These are phyloP conservation scores for Tripterygium wilfordii DNA, from an alignment of 177 flowering plant species.

Conservation along the genomic window DNA sequence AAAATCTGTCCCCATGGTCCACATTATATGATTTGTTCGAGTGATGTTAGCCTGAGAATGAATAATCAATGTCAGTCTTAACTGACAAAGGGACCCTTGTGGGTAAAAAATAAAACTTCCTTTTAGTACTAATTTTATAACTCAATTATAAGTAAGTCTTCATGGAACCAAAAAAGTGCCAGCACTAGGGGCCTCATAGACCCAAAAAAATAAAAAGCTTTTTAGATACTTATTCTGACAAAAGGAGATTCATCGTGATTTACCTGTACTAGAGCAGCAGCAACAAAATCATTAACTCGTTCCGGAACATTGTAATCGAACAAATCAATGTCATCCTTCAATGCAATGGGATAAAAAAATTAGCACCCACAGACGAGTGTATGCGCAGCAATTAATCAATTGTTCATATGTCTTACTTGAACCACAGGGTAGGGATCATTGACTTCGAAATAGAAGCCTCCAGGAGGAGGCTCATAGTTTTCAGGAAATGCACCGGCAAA, in stretches of 20 bases:
- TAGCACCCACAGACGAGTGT: background rate
- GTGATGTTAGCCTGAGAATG: conserved; percentile 80
- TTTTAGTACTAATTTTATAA: background rate
- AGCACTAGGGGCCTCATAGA: too few relatives aligned
- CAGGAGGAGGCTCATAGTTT: conserved; percentile 76
- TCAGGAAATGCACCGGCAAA: conserved; percentile 77
- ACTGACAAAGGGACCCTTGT: background rate
- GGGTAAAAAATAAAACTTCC: background rate
- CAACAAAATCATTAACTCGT: conserved; percentile 49
- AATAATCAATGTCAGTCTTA: conserved; percentile 1
- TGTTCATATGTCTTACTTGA: conserved; percentile 18
- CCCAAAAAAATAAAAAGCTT: too few relatives aligned
- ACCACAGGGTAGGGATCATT: conserved; percentile 63
- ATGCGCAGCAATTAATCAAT: background rate
- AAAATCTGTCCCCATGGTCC: conserved; percentile 98
- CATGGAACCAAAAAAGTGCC: too few relatives aligned
- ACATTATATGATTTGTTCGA: conserved; percentile 93
- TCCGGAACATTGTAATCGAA: conserved; percentile 54
- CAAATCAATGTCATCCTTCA: conserved; percentile 34
- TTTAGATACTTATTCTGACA: too few relatives aligned
- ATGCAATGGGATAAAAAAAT: conserved; percentile 2
- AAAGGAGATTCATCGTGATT: too few relatives aligned
- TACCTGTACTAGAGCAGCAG: conserved; percentile 52
- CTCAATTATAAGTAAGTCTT: background rate
- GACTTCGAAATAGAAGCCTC: conserved; percentile 77